phyloP scores from a whole-genome alignment of 1,284 basidiomycete genomes.

The Trametes polyzona region DNA sequence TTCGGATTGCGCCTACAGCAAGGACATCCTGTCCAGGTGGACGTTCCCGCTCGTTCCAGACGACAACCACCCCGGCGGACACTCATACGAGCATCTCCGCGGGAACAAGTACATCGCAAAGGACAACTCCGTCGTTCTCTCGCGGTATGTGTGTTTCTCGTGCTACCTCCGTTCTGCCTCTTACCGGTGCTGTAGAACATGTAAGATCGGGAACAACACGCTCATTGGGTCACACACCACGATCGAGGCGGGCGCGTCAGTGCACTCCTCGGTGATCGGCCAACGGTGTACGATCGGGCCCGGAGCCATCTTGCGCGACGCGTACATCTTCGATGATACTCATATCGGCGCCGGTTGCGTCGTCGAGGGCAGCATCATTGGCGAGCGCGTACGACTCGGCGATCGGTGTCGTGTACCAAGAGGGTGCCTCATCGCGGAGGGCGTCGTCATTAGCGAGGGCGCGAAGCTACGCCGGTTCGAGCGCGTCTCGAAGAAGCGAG shows the following conservation, averaged over 20 bases:
- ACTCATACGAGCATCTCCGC: constrained; percentile 80
- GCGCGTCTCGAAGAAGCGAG: constrained; percentile 62
- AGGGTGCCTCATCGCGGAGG: constrained; percentile 83
- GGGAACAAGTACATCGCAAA: constrained; percentile 88
- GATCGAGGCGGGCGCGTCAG: constrained; percentile 64
- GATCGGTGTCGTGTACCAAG: constrained; percentile 63
- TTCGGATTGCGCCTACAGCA: constrained; percentile 49
- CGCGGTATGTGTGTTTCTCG: constrained; percentile 54
- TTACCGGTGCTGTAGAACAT: constrained; percentile 54
- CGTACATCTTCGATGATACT: constrained; percentile 85
- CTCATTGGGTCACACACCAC: constrained; percentile 77
- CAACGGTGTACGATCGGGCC: constrained; percentile 71
- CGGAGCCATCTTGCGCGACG: constrained; percentile 65
- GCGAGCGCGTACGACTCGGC: constrained; percentile 73
- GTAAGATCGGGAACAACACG: constrained; percentile 82
- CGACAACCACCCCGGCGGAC: constrained; percentile 84
- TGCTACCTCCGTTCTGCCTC: neutral
- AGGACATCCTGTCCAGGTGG: constrained; percentile 92
- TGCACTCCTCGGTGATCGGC: constrained; percentile 79
- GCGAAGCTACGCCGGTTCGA: constrained; percentile 75
- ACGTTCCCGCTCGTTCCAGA: constrained; percentile 95
- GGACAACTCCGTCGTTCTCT: constrained; percentile 72
- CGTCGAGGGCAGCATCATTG: constrained; percentile 81
- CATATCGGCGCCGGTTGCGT: constrained; percentile 77
- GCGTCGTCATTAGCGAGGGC: constrained; percentile 76